Base-by-base conservation (phyloP, 225 moss, liverwort and hornwort species). In the Thuidium tamariscinum region DNA sequence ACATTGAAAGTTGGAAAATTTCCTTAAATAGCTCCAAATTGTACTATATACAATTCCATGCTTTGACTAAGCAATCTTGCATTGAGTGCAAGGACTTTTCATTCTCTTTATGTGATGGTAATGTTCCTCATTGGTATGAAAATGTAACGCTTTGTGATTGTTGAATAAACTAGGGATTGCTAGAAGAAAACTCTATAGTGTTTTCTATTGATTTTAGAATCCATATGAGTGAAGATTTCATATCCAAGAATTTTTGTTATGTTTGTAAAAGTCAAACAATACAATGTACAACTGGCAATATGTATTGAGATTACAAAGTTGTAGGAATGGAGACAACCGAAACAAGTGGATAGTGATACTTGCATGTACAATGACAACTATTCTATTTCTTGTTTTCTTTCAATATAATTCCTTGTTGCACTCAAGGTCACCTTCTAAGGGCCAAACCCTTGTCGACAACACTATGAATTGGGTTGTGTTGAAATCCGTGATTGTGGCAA, bases 351-450 rank as follows among this genome's bases (percentile, higher is more conserved):
- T 93, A 62, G 84, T 96, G 13, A 84, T 95, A 80, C 81, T 93
- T 74, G 89, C 88, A 59, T 95, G 93, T 60, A 95, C 88, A 52
- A 86, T 93, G 82, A 78, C 91, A 41, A 90, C 92, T 27, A 92
- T 95, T 84, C 29, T 98, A 55, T 88, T 91, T 46, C 60, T 96
- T 42, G 84, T 96, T 54, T 94, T 94, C 11, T 83, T 98, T 22
- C 95, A 94, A 83, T 93, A 93, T 51, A 90, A 91, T 81, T 56
- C 7, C 0, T 89, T 97, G 20, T 91, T 93, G 85, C 91, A 62
- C 70, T 61, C 84, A 4, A 92, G 85, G 51, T 9, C 52, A 82
- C 55, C 30, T 80, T 46, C 39, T 2, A 88, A 71, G 32, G 79
- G 59, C 69, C 86, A 88, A 86, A 52, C 55, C 44, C 54, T 84